Evolutionary conservation across 2,329 filamentous ascomycete genomes (phyloP), one percentile per base, ranked within the genome.

Genomic region (Chaetomium olivaceum): DNA sequence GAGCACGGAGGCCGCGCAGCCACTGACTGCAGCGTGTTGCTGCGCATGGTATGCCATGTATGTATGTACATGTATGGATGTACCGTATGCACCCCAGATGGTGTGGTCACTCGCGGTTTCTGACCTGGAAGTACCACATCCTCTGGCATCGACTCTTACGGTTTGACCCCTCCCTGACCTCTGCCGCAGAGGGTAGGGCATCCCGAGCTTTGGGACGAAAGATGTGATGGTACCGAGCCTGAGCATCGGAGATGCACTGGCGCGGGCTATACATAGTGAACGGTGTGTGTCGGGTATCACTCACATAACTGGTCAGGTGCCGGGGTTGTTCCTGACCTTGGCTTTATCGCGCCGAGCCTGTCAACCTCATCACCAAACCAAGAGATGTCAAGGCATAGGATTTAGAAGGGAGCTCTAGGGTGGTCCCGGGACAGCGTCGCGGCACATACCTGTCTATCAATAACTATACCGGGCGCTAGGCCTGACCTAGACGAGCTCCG

Each of bases 301-400:
- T 57, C 51, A 57, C 36, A 36, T 46, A 62, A 55, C 39, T 59
- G 50, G 23, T 62, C 65, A 65, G 61, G 61, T 67, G 65, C 65
- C 65, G 57, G 61, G 51, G 54, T 29, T 50, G 46, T 56, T 62
- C 56, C 52, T 57, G 52, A 48, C 14, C 39, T n/a, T 58, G 27
- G 58, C 39, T 50, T 39, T 23, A 9, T 19, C 56, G 25, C 55
- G 52, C n/a, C 21, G 56, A 56, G 29, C 39, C 21, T 51, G 23
- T 31, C n/a, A 33, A 46, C 52, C 46, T 52, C 43, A 58, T 56
- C 58, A 60, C 50, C 58, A 52, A 61, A 25, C 56, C 29, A 31
- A 31, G 9, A 23, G 6, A 25, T 11, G 46, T 25, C 50, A 33
- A 55, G 36, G 25, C n/a, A 12, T 46, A 36, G 48, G 25, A 29